These are phyloP conservation scores for Multifurca ochricompacta DNA, from an alignment of 768 basidiomycete species.

Conservation along the genomic window DNA sequence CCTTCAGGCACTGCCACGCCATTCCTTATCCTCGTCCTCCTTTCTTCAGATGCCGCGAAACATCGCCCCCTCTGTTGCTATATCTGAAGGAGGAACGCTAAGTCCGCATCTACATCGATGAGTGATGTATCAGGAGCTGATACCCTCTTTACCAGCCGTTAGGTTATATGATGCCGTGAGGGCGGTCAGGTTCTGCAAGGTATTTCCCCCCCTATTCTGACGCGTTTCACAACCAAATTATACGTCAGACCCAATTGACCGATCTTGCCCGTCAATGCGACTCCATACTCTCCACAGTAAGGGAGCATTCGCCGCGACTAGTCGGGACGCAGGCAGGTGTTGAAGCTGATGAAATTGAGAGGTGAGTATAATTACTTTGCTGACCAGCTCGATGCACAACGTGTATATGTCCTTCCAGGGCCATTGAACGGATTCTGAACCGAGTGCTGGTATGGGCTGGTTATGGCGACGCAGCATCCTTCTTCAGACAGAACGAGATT, in stretches of 20 bases:
- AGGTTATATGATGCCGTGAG: slow-evolving; percentile 1
- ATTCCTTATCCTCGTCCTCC: not conserved
- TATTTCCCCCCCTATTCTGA: not conserved
- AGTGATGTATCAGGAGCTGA: not conserved
- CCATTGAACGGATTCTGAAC: not conserved
- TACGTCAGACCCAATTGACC: not conserved
- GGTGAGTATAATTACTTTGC: not conserved
- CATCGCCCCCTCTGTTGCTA: not conserved
- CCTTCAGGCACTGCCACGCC: not conserved
- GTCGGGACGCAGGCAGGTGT: not conserved
- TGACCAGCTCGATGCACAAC: not conserved
- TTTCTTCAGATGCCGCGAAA: not conserved
- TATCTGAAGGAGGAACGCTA: not conserved
- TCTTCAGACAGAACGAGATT: slow-evolving; percentile 35
- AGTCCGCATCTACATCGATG: not conserved
- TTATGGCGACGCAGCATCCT: slow-evolving; percentile 2
- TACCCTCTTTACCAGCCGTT: not conserved
- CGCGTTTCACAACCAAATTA: not conserved
- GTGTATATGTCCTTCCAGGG: not conserved
- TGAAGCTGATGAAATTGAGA: slow-evolving; percentile 9
- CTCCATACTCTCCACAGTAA: not conserved
- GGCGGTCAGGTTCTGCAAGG: slow-evolving; percentile 2
- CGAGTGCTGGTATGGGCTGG: not conserved
- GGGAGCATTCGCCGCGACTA: not conserved
- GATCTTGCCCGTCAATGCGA: slow-evolving; percentile 5